phyloP scores from a whole-genome alignment of 2,329 filamentous ascomycete species.

The Colletotrichum costaricense region DNA sequence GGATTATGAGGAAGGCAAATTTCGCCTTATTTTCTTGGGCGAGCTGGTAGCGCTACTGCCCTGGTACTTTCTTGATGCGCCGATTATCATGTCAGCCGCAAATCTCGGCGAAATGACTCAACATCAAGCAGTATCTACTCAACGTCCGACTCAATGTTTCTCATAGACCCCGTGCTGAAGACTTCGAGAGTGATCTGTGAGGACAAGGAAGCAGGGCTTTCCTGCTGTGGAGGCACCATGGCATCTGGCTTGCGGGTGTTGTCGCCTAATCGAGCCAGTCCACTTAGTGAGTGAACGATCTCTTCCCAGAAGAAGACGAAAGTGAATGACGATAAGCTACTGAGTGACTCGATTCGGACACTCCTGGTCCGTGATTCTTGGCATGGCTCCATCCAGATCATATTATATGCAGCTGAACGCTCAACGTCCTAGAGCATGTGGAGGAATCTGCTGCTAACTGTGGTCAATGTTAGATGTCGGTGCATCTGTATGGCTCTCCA shows the following conservation, averaged over 20 bases:
- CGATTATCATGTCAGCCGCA: neutral
- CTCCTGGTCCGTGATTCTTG: neutral
- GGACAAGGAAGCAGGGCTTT: neutral
- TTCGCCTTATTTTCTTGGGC: neutral
- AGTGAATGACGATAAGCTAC: neutral
- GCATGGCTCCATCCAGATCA: neutral
- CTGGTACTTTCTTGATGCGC: neutral
- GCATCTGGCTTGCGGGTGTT: neutral
- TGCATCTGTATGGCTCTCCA: neutral
- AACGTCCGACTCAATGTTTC: neutral
- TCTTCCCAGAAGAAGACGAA: neutral
- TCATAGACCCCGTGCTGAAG: neutral
- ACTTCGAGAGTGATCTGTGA: neutral
- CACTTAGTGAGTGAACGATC: neutral
- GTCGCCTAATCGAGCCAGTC: neutral
- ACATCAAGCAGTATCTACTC: neutral
- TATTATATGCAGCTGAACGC: neutral
- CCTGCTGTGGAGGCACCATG: neutral
- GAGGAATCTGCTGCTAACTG: neutral
- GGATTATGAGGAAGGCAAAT: neutral
- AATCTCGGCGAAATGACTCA: neutral
- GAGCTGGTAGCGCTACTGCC: too few relatives aligned
- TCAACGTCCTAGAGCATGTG: neutral
- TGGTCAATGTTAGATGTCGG: neutral
- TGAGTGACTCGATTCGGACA: too few relatives aligned